Evolutionary conservation across 2,329 filamentous ascomycete genomes (phyloP), one percentile per base, ranked within the genome.

Genomic region (Tolypocladium endophyticum): DNA sequence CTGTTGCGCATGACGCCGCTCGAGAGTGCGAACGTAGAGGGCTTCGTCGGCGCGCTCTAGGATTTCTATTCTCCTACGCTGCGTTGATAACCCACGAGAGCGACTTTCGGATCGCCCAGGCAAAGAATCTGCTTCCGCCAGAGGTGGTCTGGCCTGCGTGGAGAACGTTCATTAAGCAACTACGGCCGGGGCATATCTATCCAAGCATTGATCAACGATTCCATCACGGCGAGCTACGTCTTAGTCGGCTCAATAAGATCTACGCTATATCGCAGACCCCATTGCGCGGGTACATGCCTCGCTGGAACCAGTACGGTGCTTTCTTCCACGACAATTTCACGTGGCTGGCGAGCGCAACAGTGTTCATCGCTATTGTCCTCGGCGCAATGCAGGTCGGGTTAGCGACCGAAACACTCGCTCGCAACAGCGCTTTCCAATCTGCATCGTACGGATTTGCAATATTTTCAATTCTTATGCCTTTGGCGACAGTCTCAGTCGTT

Each of bases 371-470:
- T 45, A 63, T 82, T 20, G 69, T 80, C 23, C 68, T 82, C 38
- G 75, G 75, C 3, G 79, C 79, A 0, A 78, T 82, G 76, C 79
- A 82, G 66, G 76, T 80, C 16, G 77, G 76, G 0, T 65, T 80
- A 14, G 70, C 72, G 2, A 77, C 73, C 0, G 61, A 71, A 18
- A 8, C 45, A 2, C 70, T 79, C 1, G 55, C 54, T 0, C 61
- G 68, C 0, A 76, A 72, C 61, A n/a, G 61, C 0, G 59, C 64
- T 0, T 83, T 82, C 64, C 73, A 77, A 63, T 57, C 60, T 11
- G 77, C 73, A 1, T 74, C 74, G 1, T 79, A 78, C 61, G 78
- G 77, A 2, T 81, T 83, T 59, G 74, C 76, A 3, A 66, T 81
- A 5, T 80, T 82, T 59, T 71, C 76, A 0, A 78, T 81, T 33